Evolutionary conservation across 345 rosid genomes (phyloP).

Genomic region (Gossypium stocksii): DNA sequence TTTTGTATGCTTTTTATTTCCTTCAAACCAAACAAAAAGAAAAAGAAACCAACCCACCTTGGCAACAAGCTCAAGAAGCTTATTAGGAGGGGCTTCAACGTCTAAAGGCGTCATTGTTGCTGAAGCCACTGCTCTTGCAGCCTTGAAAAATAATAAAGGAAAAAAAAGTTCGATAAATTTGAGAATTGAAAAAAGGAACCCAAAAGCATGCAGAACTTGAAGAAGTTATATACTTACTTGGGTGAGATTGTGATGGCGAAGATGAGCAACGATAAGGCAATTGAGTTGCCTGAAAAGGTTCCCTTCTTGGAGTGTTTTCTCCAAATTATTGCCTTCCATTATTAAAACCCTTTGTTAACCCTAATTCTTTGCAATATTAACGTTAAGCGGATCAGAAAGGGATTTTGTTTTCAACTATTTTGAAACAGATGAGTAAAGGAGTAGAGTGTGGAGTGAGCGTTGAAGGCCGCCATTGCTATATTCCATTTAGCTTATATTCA

Average conservation of each 20-base stretch:
- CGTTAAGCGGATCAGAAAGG: background rate
- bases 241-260: slow-evolving; percentile 67
- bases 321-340: slow-evolving; percentile 45
- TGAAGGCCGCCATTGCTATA: background rate
- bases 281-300: slow-evolving; percentile 61
- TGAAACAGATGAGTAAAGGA: background rate
- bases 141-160: slow-evolving; percentile 33
- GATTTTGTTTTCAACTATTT: background rate
- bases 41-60: slow-evolving; percentile 46
- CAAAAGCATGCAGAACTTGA: background rate
- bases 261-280: slow-evolving; percentile 81
- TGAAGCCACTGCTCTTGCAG: slow-evolving; percentile 70
- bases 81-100: slow-evolving; percentile 60
- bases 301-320: slow-evolving; percentile 66
- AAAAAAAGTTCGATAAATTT: background rate
- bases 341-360: background rate
- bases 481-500: background rate
- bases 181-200: background rate
- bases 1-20: background rate
- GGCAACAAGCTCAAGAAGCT: slow-evolving; percentile 74
- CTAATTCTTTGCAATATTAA: background rate
- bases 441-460: background rate
- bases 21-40: background rate
- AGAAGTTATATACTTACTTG: slow-evolving; percentile 32
- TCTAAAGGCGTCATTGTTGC: slow-evolving; percentile 78